Conservation (phyloP, 805 yeast genomes). For the Barnettozyma californica region DNA sequence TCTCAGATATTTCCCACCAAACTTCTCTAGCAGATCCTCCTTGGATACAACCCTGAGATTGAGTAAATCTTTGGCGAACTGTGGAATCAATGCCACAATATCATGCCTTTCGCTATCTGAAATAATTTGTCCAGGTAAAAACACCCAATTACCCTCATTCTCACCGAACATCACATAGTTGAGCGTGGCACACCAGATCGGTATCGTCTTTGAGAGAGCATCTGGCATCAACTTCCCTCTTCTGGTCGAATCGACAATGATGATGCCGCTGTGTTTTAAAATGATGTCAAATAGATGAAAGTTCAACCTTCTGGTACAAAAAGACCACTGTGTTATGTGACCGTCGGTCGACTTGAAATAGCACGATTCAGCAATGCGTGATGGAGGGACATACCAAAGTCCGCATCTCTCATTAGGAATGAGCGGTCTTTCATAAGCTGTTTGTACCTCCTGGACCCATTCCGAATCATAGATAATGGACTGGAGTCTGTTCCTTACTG, state of each 20-base stretch:
- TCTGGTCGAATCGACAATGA: conserved; percentile 79
- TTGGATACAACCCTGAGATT: conserved; percentile 36
- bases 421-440: conserved; percentile 36
- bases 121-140: conserved; percentile 48
- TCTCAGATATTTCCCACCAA: conserved; percentile 45
- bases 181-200: conserved; percentile 86
- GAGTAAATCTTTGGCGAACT: conserved; percentile 40
- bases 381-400: conserved; percentile 67
- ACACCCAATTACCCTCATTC: conserved; percentile 32
- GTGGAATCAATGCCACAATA: conserved; percentile 43
- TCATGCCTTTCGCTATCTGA: conserved; percentile 50
- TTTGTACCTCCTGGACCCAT: conserved; percentile 40
- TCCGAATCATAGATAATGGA: conserved; percentile 63
- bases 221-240: conserved; percentile 85
- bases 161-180: conserved; percentile 46
- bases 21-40: conserved; percentile 25
- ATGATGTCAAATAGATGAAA: conserved; percentile 59
- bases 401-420: conserved; percentile 86
- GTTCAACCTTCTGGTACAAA: conserved; percentile 68
- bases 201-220: conserved; percentile 79
- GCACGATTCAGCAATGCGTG: conserved; percentile 37
- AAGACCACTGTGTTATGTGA: conserved; percentile 76
- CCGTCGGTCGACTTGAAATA: conserved; percentile 94
- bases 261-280: conserved; percentile 37
- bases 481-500: conserved; percentile 55